Percentiles rank a stretch among this genome's conserved stretches.
Conservation (phyloP, 2,329 filamentous ascomycete species). For the Fusarium brachygibbosum region DNA sequence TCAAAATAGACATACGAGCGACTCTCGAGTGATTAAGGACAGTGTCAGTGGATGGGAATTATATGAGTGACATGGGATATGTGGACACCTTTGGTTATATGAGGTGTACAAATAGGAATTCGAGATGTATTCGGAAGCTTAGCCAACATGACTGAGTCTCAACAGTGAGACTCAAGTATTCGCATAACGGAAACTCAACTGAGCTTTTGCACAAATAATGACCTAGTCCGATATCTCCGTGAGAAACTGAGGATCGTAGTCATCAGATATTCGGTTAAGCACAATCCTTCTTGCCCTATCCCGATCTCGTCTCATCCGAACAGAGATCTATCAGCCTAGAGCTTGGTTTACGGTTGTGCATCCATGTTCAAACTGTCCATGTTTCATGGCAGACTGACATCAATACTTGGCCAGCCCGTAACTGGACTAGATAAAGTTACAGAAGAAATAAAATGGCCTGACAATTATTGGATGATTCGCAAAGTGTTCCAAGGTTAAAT, state of each 20-base stretch:
- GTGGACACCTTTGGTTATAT: conserved; percentile 29
- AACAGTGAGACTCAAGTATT: neutral
- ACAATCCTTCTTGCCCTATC: neutral
- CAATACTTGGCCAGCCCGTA: neutral
- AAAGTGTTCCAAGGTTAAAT: conserved; percentile 7
- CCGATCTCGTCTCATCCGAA: neutral
- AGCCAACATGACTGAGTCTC: neutral
- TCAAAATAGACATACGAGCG: conserved; percentile 35
- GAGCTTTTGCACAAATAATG: neutral
- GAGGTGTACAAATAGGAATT: conserved; percentile 24
- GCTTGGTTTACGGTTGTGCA: conserved; percentile 12
- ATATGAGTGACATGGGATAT: conserved; percentile 21
- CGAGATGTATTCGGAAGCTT: conserved; percentile 8
- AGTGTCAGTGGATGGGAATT: conserved; percentile 13
- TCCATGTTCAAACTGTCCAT: conserved; percentile 6
- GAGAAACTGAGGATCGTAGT: neutral
- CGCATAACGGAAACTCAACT: neutral
- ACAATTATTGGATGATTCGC: conserved; percentile 9
- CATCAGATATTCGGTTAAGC: neutral
- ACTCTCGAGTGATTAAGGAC: conserved; percentile 18
- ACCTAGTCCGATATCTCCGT: neutral
- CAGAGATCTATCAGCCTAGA: conserved; percentile 9
- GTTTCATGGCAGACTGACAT: conserved; percentile 25
- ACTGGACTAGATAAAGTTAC: conserved; percentile 21
- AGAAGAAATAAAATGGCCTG: conserved; percentile 30